Base-by-base conservation (phyloP, 805 yeast species). In the Starmera amethionina region DNA sequence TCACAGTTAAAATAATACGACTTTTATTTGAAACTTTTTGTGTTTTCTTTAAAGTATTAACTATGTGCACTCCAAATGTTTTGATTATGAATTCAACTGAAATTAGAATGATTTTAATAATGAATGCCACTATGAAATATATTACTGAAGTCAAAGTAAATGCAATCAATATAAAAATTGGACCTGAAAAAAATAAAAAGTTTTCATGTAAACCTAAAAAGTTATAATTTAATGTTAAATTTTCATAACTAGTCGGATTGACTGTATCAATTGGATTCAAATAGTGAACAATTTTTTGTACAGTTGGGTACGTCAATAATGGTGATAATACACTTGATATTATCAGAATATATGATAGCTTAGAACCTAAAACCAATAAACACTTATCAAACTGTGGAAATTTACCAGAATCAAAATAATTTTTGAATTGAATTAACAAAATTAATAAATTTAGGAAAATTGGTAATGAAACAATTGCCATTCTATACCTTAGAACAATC, bases 401-500 rank as follows among this genome's bases (percentile, higher is more conserved):
- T 0, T 47, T 50, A 3, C 58, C 63, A 18, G 60, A 58, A 30
- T 59, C 45, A 39, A 64, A 54, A 51, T 68, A 80, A 15, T 52
- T 48, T 30, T 50, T 50, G 39, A 82, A 63, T 55, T 89, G 97
- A 16, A 75, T 50, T 3, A 73, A 50, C 35, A 82, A 47, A 0
- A 73, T 71, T 14, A 75, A 42, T 1, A 76, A 59, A 1, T 79
- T 68, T 14, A 83, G 63, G 32, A 77, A 74, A 1, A 81, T 65
- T 4, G 95, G 88, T 40, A 83, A 70, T 2, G 88, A 70, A 4
- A 84, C 80, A 33, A 82, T 63, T 2, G 84, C 76, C 12, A 90
- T 68, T 51, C 98, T 70, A 58, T 83, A 90, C 41, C 95, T 68
- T 48, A 88, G 65, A 5, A 84, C 80, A 36, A 89, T 60, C 46